A percentile compares a stretch with the other conserved stretches of the same genome.
Conservation (phyloP, 2,329 filamentous ascomycete species). For the Pseudocercospora fuligena region DNA sequence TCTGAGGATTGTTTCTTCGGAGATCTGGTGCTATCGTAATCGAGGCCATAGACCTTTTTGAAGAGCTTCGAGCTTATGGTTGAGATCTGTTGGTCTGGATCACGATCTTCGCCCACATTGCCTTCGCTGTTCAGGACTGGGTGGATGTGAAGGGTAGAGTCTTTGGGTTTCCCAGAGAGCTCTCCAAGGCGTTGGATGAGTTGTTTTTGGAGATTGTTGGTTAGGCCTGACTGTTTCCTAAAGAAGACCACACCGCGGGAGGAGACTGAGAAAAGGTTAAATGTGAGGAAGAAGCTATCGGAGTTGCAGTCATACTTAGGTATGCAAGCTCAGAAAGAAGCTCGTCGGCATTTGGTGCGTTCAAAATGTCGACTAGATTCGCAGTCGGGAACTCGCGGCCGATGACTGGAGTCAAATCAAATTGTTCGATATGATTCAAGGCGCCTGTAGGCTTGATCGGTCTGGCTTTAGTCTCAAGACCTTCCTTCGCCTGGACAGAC, state of each 20-base stretch:
- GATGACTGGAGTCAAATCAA: slow-evolving; percentile 58
- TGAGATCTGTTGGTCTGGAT: slow-evolving; percentile 45
- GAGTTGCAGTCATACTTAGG: slow-evolving; percentile 54
- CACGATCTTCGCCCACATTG: slow-evolving; percentile 38
- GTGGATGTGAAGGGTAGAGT: slow-evolving; percentile 65
- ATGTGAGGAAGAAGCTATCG: neutral
- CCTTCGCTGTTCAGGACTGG: slow-evolving; percentile 60
- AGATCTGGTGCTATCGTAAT: slow-evolving; percentile 38
- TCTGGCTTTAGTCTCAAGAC: neutral
- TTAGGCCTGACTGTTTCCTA: slow-evolving; percentile 63
- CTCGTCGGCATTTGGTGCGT: slow-evolving; percentile 44
- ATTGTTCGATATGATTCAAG: slow-evolving; percentile 49
- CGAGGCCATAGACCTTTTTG: slow-evolving; percentile 49
- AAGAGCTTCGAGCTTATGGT: slow-evolving; percentile 45
- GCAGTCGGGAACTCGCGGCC: slow-evolving; percentile 52
- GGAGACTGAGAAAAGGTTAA: slow-evolving; percentile 57
- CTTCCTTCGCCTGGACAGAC: too few relatives aligned
- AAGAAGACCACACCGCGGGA: slow-evolving; percentile 74
- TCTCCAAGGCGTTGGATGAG: slow-evolving; percentile 64
- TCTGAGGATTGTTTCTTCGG: slow-evolving; percentile 55
- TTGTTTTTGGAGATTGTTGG: slow-evolving; percentile 66
- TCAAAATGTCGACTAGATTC: slow-evolving; percentile 42
- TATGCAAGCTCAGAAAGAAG: slow-evolving; percentile 53
- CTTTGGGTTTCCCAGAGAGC: slow-evolving; percentile 61
- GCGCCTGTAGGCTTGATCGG: slow-evolving; percentile 47